These are phyloP conservation scores for Erysimum cheiri DNA, from an alignment of 441 rosid species.

Conservation along the genomic window DNA sequence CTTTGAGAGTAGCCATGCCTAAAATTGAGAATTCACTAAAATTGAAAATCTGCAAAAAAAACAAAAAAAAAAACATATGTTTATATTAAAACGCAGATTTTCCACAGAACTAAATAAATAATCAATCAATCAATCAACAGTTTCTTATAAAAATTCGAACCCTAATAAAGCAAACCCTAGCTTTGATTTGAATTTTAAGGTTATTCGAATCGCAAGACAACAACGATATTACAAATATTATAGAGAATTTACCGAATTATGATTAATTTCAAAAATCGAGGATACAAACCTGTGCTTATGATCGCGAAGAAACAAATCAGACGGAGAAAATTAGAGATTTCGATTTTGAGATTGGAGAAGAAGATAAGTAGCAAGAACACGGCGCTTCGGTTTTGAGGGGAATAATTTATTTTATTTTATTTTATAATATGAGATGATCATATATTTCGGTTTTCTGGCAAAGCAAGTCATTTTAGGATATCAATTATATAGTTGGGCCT, in stretches of 20 bases:
- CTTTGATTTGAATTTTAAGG: conserved; percentile 15
- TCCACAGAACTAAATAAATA: too few species aligned
- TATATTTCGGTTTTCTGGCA: background rate
- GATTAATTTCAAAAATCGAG: background rate
- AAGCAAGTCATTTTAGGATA: background rate
- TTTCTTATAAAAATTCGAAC: background rate
- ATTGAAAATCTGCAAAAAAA: conserved; percentile 10
- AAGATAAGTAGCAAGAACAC: conserved; percentile 28
- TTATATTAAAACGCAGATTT: background rate
- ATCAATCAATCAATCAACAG: background rate
- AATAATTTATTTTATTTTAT: background rate
- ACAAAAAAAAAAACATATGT: background rate
- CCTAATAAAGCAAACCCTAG: background rate
- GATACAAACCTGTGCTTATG: background rate
- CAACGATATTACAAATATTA: background rate
- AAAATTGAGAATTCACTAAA: background rate
- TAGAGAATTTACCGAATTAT: background rate
- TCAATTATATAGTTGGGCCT: background rate
- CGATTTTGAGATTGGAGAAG: conserved; percentile 18
- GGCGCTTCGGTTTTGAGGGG: conserved; percentile 16
- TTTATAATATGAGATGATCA: background rate
- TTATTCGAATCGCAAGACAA: background rate
- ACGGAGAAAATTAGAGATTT: background rate
- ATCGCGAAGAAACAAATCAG: conserved; percentile 1
- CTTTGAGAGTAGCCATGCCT: conserved; percentile 56